phyloP scores from a whole-genome alignment of 2,329 filamentous ascomycete genomes.

The Penicillium concentricum region DNA sequence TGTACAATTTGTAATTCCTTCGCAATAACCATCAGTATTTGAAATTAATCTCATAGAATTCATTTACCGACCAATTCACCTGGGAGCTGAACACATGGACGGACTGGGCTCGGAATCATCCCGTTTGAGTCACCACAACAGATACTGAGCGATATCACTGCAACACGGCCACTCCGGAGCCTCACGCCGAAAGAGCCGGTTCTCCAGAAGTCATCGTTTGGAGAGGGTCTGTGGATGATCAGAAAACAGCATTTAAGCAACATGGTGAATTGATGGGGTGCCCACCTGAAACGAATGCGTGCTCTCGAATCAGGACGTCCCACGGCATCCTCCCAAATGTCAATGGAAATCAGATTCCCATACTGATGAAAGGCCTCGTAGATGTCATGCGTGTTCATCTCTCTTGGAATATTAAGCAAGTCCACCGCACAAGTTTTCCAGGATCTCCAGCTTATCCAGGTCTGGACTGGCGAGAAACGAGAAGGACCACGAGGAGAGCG shows the following conservation, averaged over 20 bases:
- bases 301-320: constrained; percentile 45
- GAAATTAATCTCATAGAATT: neutral
- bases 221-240: constrained; percentile 48
- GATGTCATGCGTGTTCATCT: constrained; percentile 42
- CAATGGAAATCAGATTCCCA: constrained; percentile 57
- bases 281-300: constrained; percentile 55
- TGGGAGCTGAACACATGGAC: constrained; percentile 34
- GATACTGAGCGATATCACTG: neutral
- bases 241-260: neutral
- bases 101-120: constrained; percentile 36
- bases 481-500: neutral
- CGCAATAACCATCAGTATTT: neutral
- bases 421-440: constrained; percentile 43
- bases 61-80: constrained; percentile 34
- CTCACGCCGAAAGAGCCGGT: constrained; percentile 27
- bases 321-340: constrained; percentile 51
- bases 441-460: constrained; percentile 32
- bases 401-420: constrained; percentile 35
- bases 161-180: constrained; percentile 23
- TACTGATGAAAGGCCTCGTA: constrained; percentile 53
- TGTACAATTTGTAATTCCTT: constrained; percentile 46
- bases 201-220: constrained; percentile 53
- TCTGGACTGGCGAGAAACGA: constrained; percentile 7
- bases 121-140: neutral
- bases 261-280: neutral